A percentile compares a stretch with the other conserved stretches of the same genome.
Conservation (phyloP, 345 rosid genomes). For the Camelina laxa region DNA sequence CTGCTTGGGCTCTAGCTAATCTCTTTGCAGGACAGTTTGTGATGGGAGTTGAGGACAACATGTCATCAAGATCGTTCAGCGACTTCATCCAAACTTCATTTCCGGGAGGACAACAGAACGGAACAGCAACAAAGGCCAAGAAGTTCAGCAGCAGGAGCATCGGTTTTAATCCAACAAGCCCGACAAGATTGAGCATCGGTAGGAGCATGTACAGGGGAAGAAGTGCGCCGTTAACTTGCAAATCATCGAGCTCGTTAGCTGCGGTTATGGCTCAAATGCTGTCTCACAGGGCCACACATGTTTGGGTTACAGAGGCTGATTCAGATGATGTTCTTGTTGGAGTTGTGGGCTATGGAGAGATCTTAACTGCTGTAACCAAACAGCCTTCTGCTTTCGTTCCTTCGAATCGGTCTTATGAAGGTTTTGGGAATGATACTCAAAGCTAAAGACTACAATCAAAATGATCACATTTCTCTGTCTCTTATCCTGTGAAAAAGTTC, state of each 20-base stretch:
- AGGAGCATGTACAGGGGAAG: slow-evolving; percentile 96
- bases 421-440: slow-evolving; percentile 53
- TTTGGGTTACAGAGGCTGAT: slow-evolving; percentile 91
- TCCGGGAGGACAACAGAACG: slow-evolving; percentile 46
- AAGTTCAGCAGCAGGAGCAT: slow-evolving; percentile 92
- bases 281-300: slow-evolving; percentile 91
- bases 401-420: slow-evolving; percentile 49
- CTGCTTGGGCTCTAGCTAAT: slow-evolving; percentile 96
- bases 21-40: slow-evolving; percentile 94
- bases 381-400: slow-evolving; percentile 54
- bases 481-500: slow-evolving; percentile 9
- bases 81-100: slow-evolving; percentile 58
- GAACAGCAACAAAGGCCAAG: slow-evolving; percentile 54
- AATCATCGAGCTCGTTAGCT: slow-evolving; percentile 78
- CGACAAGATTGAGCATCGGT: slow-evolving; percentile 55
- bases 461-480: background rate
- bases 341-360: slow-evolving; percentile 84
- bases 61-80: slow-evolving; percentile 61
- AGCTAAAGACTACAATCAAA: slow-evolving; percentile 45
- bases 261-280: slow-evolving; percentile 99
- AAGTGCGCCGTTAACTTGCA: slow-evolving; percentile 93
- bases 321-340: slow-evolving; percentile 83
- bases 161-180: slow-evolving; percentile 73
- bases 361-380: slow-evolving; percentile 80
- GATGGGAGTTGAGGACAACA: slow-evolving; percentile 91